Percentiles rank a stretch among this genome's conserved stretches.
phyloP scores from a whole-genome alignment of 768 basidiomycete species.

The Royoungia palumana region DNA sequence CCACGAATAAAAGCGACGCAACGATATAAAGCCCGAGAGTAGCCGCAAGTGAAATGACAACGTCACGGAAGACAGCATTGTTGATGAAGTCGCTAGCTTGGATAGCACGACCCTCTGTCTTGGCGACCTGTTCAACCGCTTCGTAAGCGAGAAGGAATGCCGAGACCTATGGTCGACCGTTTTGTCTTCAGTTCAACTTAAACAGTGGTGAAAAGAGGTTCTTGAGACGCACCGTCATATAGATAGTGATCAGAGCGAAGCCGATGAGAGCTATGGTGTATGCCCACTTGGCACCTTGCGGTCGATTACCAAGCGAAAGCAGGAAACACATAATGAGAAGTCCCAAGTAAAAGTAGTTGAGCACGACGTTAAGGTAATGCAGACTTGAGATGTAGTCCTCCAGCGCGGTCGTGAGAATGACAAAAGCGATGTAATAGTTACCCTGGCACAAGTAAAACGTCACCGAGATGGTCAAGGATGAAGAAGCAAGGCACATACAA shows the following conservation, averaged over 20 bases:
- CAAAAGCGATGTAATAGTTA: slow-evolving; percentile 90
- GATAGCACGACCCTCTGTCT: slow-evolving; percentile 44
- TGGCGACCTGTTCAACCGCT: slow-evolving; percentile 61
- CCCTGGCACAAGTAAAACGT: slow-evolving; percentile 42
- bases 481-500: slow-evolving; percentile 44
- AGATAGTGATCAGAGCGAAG: slow-evolving; percentile 88
- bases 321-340: slow-evolving; percentile 86
- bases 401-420: slow-evolving; percentile 70
- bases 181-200: slow-evolving; percentile 1
- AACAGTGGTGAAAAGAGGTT: slow-evolving; percentile 1
- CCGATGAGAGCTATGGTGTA: slow-evolving; percentile 85
- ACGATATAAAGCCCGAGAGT: slow-evolving; percentile 88
- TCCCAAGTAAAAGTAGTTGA: slow-evolving; percentile 87
- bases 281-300: slow-evolving; percentile 84
- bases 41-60: slow-evolving; percentile 80
- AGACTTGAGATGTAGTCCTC: slow-evolving; percentile 63
- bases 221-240: slow-evolving; percentile 75
- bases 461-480: not conserved
- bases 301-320: slow-evolving; percentile 84
- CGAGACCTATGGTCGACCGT: slow-evolving; percentile 46
- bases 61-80: slow-evolving; percentile 81
- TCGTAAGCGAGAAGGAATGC: slow-evolving; percentile 83
- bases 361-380: slow-evolving; percentile 66
- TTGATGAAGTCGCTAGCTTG: slow-evolving; percentile 60
- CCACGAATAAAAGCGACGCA: slow-evolving; percentile 79